Percentiles rank a stretch among this genome's conserved stretches.
Evolutionary conservation across 2,329 filamentous ascomycete genomes (phyloP).

Genomic region (Calonectria pseudoturangicola): DNA sequence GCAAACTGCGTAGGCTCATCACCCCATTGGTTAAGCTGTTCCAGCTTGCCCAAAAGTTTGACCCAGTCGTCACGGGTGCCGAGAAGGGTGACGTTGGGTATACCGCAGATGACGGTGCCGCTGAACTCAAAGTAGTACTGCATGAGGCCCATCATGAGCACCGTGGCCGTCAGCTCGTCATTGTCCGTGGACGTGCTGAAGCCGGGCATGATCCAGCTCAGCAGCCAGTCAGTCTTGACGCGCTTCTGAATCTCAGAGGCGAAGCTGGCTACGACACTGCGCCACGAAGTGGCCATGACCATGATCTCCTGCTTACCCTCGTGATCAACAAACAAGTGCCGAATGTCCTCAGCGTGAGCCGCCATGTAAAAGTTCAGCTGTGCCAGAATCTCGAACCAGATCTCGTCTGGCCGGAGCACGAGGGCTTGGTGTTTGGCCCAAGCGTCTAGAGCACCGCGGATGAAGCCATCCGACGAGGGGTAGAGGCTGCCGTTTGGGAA

Average conservation of each 20-base stretch:
- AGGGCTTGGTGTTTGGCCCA: constrained; percentile 71
- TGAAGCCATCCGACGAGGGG: constrained; percentile 63
- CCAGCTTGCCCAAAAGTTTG: constrained; percentile 63
- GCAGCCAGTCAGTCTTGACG: constrained; percentile 63
- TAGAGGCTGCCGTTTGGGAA: constrained; percentile 50
- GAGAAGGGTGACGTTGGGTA: constrained; percentile 65
- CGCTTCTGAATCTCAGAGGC: constrained; percentile 63
- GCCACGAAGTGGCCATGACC: constrained; percentile 53
- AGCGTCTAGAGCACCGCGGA: constrained; percentile 66
- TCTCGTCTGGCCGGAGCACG: constrained; percentile 70
- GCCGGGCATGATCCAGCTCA: constrained; percentile 64
- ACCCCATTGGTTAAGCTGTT: constrained; percentile 66
- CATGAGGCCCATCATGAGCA: constrained; percentile 67
- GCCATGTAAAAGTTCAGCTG: constrained; percentile 72
- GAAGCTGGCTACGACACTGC: constrained; percentile 55
- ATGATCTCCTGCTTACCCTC: constrained; percentile 64
- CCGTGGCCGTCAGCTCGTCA: constrained; percentile 63
- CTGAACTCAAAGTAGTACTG: constrained; percentile 63
- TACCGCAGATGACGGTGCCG: constrained; percentile 63
- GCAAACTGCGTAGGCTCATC: constrained; percentile 63
- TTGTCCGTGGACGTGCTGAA: constrained; percentile 64
- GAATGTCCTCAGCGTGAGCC: constrained; percentile 66
- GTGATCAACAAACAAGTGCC: constrained; percentile 67
- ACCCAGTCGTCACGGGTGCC: constrained; percentile 64
- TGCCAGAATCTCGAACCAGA: constrained; percentile 73